Percentiles rank a stretch among this genome's conserved stretches.
phyloP scores from a whole-genome alignment of 2,329 filamentous ascomycete species.

The Raffaelea arxii region DNA sequence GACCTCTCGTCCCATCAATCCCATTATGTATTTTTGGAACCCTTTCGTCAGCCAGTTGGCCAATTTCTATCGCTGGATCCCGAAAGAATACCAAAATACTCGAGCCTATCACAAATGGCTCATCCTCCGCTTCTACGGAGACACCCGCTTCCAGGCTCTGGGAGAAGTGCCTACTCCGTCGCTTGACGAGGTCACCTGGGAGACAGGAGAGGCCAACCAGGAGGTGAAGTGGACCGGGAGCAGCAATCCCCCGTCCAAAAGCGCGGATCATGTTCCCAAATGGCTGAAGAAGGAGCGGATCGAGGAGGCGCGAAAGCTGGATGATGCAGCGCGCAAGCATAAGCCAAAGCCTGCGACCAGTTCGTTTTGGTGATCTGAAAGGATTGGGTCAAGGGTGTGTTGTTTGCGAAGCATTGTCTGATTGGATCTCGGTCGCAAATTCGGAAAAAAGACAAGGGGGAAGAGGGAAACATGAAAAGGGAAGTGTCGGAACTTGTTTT shows the following conservation, averaged over 20 bases:
- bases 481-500: no score
- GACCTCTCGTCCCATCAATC: conserved; percentile 11
- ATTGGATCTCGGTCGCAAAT: no score
- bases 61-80: conserved; percentile 13
- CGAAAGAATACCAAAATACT: conserved; percentile 8
- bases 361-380: no score
- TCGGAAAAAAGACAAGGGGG: no score
- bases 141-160: conserved; percentile 9
- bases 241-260: background rate
- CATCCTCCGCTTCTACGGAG: conserved; percentile 11
- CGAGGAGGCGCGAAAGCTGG: no score
- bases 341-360: no score
- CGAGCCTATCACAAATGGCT: conserved; percentile 8
- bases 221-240: background rate
- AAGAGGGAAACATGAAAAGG: no score
- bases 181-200: conserved; percentile 4
- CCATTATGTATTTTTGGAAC: conserved; percentile 11
- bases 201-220: background rate
- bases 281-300: no score
- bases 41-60: conserved; percentile 9
- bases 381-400: no score
- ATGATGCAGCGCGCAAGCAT: no score
- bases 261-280: no score
- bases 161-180: conserved; percentile 3
- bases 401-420: no score